Percentiles rank a stretch among this genome's conserved stretches.
phyloP scores from a whole-genome alignment of 306 rosid genomes.

The Quillaja saponaria region DNA sequence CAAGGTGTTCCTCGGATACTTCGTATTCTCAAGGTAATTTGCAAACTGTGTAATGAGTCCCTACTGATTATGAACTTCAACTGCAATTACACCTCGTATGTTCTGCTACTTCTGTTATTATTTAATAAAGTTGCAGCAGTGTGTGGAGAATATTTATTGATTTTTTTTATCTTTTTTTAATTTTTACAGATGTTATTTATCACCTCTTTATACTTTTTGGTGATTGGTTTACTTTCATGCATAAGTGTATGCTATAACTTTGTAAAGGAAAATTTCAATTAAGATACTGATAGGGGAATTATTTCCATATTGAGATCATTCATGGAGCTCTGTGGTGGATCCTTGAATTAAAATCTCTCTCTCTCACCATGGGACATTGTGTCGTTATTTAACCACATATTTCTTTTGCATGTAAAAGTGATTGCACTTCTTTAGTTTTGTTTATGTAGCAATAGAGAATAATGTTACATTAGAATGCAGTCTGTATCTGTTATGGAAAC shows the following conservation, averaged over 20 bases:
- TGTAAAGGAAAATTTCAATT: background rate
- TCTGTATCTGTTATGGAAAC: background rate
- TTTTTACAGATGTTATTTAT: slow-evolving; percentile 5
- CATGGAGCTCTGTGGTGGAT: background rate
- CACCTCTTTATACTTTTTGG: slow-evolving; percentile 1
- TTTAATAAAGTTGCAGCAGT: background rate
- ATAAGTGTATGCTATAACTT: slow-evolving; percentile 7
- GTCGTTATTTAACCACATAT: background rate
- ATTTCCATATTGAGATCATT: slow-evolving; percentile 15
- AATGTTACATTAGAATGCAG: background rate
- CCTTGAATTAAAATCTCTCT: slow-evolving; percentile 7
- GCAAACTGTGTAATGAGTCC: slow-evolving; percentile 14
- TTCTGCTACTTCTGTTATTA: slow-evolving; percentile 5
- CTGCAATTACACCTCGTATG: too few species aligned
- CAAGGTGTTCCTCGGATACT: slow-evolving; percentile 80
- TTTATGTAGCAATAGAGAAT: background rate
- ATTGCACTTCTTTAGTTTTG: background rate
- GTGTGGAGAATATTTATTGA: background rate
- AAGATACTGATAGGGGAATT: background rate
- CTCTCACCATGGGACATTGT: background rate
- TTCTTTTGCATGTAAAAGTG: background rate
- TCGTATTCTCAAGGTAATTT: slow-evolving; percentile 74
- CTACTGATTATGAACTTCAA: background rate
- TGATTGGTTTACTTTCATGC: background rate
- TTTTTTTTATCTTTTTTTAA: background rate